Evolutionary conservation across 768 basidiomycete genomes (phyloP), one percentile per base, ranked within the genome.

Genomic region (Calocera viscosa): DNA sequence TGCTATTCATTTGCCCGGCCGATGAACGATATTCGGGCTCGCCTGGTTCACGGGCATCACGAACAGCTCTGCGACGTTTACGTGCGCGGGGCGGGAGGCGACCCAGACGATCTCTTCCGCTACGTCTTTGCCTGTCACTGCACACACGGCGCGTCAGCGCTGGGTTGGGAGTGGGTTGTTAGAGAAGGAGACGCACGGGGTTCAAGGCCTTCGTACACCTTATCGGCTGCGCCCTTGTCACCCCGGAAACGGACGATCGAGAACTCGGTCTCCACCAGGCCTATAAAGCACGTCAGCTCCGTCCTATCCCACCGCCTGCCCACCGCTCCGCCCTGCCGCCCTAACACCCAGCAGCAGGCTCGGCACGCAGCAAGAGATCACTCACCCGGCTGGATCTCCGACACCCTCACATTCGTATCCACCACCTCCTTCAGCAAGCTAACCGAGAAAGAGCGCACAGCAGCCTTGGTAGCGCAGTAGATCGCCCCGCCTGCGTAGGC

Each of bases 21-120:
- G 10, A 26, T 49, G 49, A n/a, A 49, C 49, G 49, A 49, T 14
- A 8, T 8, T 49, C 49, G 71, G 65, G 34, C 71, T 72, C 12
- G 77, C 77, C 65, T 78, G 77, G 67, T 74, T 74, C 40, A 75
- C 73, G 28, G 78, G 77, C 68, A 79, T 70, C 14, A 78, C 74
- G 64, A 71, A 71, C 12, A 90, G 76, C 72, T 93, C 88, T 0
- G 91, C 92, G 47, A 97, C 82, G 74, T 97, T 94, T 49, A 97
- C 91, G 73, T 95, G 94, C 41, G 90, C 81, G 12, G 94, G 94
- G 43, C 94, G 86, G 12, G 89, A 82, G 22, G 96, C 95, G 16
- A 87, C 87, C 95, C 95, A 99, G 22, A 95, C 93, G 72, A 99
- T 94, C 77, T 98, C 94, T 75, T 99, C 96, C 0, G 96, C 96